Base-by-base conservation (phyloP, 176 grass and related monocot genomes). In the Typha latifolia region DNA sequence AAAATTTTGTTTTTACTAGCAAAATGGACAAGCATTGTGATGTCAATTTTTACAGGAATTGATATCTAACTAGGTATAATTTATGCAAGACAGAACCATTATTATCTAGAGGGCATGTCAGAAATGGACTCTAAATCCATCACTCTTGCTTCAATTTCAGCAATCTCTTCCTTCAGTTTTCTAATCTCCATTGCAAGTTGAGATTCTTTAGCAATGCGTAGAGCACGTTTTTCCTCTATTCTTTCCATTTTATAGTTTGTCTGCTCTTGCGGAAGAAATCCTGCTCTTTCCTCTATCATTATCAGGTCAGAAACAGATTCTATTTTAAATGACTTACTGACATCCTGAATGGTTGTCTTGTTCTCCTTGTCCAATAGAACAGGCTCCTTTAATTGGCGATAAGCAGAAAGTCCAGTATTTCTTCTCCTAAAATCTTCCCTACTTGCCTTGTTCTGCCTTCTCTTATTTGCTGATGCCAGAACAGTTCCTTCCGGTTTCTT, bases 141-240 rank as follows among this genome's bases (percentile, higher is more conserved):
- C 12, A 70, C 27, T 37, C 29, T 70, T 37, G 68, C 68, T 57
- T 70, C 49, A 8, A 56, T 70, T 21, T 23, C 49, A 47, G 51
- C 29, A 70, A 70, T 70, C 49, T 70, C 68, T 70, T 70, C 51
- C 31, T 70, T 70, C 1, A 70, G 68, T 26, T 22, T 57, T 70
- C 29, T 59, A 12, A 70, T 70, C 51, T 70, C 15, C 68, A 59
- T 70, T 34, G 31, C 15, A 9, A 49, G 66, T 23, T 13, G 3
- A 21, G 66, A 59, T 59, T 59, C 53, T 11, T 59, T 19, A 59
- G 53, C 53, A 59, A 59, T 59, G 14, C 53, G 53, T 21, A 11
- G 10, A 59, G 53, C 53, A 6, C 53, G 53, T 4, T 21, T 59
- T 65, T 65, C 31, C 32, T 65, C 63, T 16, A 65, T 37, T 43